Percentiles rank a stretch among this genome's conserved stretches.
These are phyloP conservation scores for Butyriboletus loyo DNA, from an alignment of 768 basidiomycete species.

Conservation along the genomic window DNA sequence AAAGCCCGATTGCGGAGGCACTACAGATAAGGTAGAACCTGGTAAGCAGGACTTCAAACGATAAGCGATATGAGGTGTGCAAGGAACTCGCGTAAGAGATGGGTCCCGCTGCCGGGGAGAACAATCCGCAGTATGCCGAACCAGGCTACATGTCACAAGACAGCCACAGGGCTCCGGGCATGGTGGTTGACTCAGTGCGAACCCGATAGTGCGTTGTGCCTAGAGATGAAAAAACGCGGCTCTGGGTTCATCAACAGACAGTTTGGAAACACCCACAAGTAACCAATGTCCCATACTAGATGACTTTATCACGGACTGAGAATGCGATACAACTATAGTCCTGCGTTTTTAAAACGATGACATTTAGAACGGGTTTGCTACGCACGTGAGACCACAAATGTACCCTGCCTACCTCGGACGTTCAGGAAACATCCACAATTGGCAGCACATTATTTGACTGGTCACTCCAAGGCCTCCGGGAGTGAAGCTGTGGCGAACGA, in stretches of 20 bases:
- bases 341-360: no score
- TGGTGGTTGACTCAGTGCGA: conserved; percentile 35
- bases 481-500: conserved; percentile 44
- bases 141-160: conserved; percentile 44
- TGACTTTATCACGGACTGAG: neutral
- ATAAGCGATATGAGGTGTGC: neutral
- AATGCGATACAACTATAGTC: conserved; percentile 33
- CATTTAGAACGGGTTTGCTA: no score
- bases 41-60: no score
- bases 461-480: conserved; percentile 24
- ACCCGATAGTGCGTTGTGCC: conserved; percentile 39
- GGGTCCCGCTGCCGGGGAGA: conserved; percentile 34
- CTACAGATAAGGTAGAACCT: conserved; percentile 6
- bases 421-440: conserved; percentile 40
- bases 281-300: conserved; percentile 25
- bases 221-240: conserved; percentile 44
- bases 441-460: conserved; percentile 35
- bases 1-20: conserved; percentile 34
- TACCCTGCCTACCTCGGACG: conserved; percentile 39
- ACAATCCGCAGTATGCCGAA: conserved; percentile 31
- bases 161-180: conserved; percentile 37
- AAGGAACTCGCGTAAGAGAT: conserved; percentile 27
- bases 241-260: conserved; percentile 45
- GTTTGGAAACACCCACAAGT: conserved; percentile 44
- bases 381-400: conserved; percentile 48